These are phyloP conservation scores for Fusarium begoniae DNA, from an alignment of 2,329 filamentous ascomycete species.

Conservation along the genomic window DNA sequence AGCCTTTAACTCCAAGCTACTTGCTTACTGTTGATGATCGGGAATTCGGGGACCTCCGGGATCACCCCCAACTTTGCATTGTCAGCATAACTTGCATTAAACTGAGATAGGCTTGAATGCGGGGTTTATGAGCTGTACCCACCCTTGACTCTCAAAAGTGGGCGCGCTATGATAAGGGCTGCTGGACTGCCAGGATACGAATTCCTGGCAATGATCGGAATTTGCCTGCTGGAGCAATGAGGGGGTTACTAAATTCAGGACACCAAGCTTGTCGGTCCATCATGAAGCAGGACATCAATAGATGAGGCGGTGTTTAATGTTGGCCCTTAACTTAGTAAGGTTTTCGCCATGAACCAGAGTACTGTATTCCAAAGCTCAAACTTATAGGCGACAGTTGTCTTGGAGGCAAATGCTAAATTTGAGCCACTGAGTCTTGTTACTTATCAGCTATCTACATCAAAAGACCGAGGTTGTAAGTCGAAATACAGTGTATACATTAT, in stretches of 20 bases:
- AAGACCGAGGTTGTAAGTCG: accelerated
- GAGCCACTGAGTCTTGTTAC: accelerated
- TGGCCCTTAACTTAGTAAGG: background rate
- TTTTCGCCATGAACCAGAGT: background rate
- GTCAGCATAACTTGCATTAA: background rate
- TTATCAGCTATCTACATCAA: accelerated
- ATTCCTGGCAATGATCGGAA: background rate
- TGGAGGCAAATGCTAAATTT: accelerated
- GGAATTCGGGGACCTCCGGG: background rate
- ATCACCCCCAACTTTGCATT: slow-evolving; percentile 1
- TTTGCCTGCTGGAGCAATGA: background rate
- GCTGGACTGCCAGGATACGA: background rate
- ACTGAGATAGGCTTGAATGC: background rate
- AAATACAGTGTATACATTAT: background rate
- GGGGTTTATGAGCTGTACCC: background rate
- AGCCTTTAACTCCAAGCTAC: background rate
- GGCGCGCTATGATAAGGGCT: background rate
- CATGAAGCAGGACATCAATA: background rate
- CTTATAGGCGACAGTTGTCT: too few relatives aligned
- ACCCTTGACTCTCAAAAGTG: slow-evolving; percentile 1
- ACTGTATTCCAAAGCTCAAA: too few relatives aligned
- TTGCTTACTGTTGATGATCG: slow-evolving; percentile 36
- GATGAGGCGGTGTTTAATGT: background rate
- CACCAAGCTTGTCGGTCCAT: background rate
- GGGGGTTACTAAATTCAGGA: background rate